These are phyloP conservation scores for Colletotrichum sp. DNA, from an alignment of 2,329 filamentous ascomycete species.

Conservation along the genomic window DNA sequence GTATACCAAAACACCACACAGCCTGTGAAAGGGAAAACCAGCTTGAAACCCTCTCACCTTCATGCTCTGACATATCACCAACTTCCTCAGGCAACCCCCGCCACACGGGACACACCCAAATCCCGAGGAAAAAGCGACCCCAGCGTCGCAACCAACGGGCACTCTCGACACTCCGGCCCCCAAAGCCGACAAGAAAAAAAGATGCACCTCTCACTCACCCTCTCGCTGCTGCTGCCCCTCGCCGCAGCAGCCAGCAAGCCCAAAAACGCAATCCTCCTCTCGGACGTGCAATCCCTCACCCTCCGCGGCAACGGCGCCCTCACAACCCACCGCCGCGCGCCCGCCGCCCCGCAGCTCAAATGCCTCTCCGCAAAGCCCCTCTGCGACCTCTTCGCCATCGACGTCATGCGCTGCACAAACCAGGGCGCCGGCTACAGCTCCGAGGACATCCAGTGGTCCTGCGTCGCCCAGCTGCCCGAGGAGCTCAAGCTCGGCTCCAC, in stretches of 20 bases:
- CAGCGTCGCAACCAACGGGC: neutral
- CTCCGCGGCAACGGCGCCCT: slow-evolving; percentile 66
- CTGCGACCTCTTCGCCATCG: slow-evolving; percentile 74
- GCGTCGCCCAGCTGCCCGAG: slow-evolving; percentile 66
- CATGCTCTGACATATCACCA: neutral
- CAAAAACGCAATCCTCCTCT: slow-evolving; percentile 61
- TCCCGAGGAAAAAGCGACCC: neutral
- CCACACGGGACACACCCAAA: neutral
- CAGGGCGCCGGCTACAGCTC: slow-evolving; percentile 77
- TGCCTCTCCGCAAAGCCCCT: slow-evolving; percentile 72
- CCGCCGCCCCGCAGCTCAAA: slow-evolving; percentile 77
- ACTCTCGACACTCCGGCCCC: neutral
- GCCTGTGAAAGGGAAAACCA: neutral
- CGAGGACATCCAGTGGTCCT: slow-evolving; percentile 92
- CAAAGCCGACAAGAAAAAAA: neutral
- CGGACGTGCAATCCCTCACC: slow-evolving; percentile 76
- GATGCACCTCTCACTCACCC: slow-evolving; percentile 32
- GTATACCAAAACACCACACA: neutral
- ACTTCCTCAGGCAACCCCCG: neutral
- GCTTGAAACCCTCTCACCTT: neutral
- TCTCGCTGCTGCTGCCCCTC: slow-evolving; percentile 19
- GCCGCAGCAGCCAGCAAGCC: slow-evolving; percentile 31
- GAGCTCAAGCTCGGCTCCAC: slow-evolving; percentile 78
- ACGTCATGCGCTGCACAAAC: slow-evolving; percentile 90
- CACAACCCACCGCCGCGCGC: slow-evolving; percentile 78